Evolutionary conservation across 148 eudicot species (phyloP).

Genomic region (Euryodendron excelsum): DNA sequence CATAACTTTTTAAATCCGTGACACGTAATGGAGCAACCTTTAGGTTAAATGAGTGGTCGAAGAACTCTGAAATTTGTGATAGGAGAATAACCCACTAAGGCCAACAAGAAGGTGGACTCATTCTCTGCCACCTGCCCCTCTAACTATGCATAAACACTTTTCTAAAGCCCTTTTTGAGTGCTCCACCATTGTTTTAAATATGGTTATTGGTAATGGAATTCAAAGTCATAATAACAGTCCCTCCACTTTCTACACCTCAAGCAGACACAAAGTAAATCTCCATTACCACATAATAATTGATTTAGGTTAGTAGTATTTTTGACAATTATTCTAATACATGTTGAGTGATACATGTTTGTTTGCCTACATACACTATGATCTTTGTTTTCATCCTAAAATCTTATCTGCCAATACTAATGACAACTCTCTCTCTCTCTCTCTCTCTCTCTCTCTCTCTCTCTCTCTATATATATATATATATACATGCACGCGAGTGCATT

Average conservation of each 20-base stretch:
- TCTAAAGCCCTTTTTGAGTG: constrained; percentile 33
- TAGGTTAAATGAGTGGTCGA: no score
- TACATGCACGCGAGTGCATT: no score
- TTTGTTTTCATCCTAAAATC: no score
- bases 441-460: no score
- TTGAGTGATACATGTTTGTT: no score
- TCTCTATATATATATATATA: no score
- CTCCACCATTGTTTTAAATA: constrained; percentile 23
- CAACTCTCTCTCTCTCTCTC: no score
- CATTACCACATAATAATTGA: no score
- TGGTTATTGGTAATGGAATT: constrained; percentile 41
- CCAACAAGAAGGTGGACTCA: no score
- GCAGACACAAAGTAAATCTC: neutral
- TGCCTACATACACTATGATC: neutral
- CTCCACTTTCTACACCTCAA: constrained; percentile 24
- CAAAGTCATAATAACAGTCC: constrained; percentile 42
- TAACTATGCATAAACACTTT: constrained; percentile 4
- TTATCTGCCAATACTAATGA: neutral
- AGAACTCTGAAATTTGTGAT: neutral
- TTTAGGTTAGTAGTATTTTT: neutral
- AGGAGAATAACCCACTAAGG: neutral
- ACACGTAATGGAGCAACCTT: no score
- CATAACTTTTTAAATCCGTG: no score
- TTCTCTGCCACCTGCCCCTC: constrained; percentile 15
- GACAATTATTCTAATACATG: neutral